Evolutionary conservation across 495 filamentous ascomycete species (phyloP).

Genomic region (Lasiosphaeria miniovina): DNA sequence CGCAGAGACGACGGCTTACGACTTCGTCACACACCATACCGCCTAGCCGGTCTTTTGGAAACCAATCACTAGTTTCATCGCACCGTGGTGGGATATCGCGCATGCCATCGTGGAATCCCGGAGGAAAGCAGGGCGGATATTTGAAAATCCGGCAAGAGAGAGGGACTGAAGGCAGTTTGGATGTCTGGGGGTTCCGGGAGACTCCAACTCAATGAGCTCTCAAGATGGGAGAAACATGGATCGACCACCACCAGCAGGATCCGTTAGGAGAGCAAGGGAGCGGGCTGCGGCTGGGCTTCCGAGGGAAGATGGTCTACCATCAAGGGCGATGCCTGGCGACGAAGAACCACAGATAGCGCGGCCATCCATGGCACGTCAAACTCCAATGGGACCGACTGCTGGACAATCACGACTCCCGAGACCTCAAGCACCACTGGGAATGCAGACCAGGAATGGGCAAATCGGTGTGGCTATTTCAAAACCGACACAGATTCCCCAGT

Average conservation of each 20-base stretch:
- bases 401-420: constrained; percentile 32
- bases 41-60: constrained; percentile 15
- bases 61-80: constrained; percentile 14
- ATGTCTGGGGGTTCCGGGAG: constrained; percentile 26
- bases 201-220: constrained; percentile 46
- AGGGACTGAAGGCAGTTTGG: constrained; percentile 15
- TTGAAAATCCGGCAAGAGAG: constrained; percentile 18
- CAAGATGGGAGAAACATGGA: constrained; percentile 49
- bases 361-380: constrained; percentile 39
- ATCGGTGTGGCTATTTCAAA: constrained; percentile 51
- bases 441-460: constrained; percentile 40
- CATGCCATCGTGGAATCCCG: constrained; percentile 29
- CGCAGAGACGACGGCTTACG: constrained; percentile 13
- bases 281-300: constrained; percentile 32
- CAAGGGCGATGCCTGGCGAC: constrained; percentile 27
- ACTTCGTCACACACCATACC: constrained; percentile 7
- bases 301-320: constrained; percentile 23
- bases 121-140: constrained; percentile 24
- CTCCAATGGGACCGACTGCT: constrained; percentile 27
- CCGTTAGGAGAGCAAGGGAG: constrained; percentile 47
- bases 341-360: constrained; percentile 49
- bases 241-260: constrained; percentile 37
- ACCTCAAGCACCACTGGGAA: constrained; percentile 33
- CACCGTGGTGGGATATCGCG: constrained; percentile 11
- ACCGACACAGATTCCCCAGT: constrained; percentile 51